A percentile compares a stretch with the other conserved stretches of the same genome.
These are phyloP conservation scores for Ensete ventricosum DNA, from an alignment of 176 grass and related monocot genomes.

Conservation along the genomic window DNA sequence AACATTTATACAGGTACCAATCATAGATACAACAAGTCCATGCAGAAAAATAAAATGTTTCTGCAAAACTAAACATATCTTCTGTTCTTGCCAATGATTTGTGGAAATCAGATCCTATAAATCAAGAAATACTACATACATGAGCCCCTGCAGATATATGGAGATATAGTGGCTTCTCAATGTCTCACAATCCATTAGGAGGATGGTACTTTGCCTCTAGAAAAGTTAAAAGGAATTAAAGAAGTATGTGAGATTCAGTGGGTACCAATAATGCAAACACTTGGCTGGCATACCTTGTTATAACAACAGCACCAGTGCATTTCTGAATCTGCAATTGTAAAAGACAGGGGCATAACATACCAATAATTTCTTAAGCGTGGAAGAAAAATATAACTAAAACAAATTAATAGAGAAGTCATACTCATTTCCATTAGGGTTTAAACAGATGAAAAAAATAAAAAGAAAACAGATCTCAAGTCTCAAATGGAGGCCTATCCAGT, in stretches of 20 bases:
- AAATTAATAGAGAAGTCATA: constrained; percentile 5
- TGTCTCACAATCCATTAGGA: constrained; percentile 53
- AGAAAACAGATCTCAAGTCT: not conserved
- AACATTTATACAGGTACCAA: too few species aligned
- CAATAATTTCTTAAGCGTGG: not conserved
- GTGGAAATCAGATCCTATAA: not conserved
- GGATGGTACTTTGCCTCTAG: constrained; percentile 64
- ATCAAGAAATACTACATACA: constrained; percentile 39
- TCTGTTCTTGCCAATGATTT: not conserved
- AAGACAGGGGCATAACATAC: constrained; percentile 4
- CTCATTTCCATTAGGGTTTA: not conserved
- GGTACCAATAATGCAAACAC: constrained; percentile 4
- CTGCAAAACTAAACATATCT: not conserved
- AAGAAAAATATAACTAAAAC: not conserved
- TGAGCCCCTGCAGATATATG: constrained; percentile 85
- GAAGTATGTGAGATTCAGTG: not conserved
- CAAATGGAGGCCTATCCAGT: not conserved
- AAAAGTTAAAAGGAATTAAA: constrained; percentile 7
- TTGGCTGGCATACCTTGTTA: constrained; percentile 62
- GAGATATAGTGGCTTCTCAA: constrained; percentile 82
- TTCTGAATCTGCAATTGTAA: constrained; percentile 67
- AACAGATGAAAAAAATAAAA: not conserved
- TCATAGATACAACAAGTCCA: too few species aligned
- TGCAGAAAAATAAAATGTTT: too few species aligned
- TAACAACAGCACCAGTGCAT: constrained; percentile 68